Evolutionary conservation across 2,329 filamentous ascomycete genomes (phyloP).

Genomic region (Cadophora sp.): DNA sequence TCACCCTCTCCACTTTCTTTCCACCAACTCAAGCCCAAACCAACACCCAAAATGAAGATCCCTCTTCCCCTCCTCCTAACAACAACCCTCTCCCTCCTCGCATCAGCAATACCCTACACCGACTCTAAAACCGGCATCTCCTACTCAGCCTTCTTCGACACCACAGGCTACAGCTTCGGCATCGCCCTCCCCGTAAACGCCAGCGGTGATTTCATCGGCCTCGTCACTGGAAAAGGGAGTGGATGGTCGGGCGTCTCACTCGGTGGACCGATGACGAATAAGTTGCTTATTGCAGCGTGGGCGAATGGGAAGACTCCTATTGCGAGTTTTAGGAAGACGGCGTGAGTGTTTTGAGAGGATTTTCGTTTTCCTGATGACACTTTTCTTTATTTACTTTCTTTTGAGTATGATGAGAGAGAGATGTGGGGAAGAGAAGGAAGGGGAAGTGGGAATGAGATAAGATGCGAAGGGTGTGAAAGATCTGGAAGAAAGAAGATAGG

Average conservation of each 20-base stretch:
- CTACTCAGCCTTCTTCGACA: conserved; percentile 49
- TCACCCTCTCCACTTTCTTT: no score
- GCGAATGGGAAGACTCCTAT: conserved; percentile 53
- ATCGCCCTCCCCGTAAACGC: conserved; percentile 57
- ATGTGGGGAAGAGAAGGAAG: background rate
- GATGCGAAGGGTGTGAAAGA: background rate
- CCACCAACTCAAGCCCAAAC: background rate
- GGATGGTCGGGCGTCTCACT: conserved; percentile 59
- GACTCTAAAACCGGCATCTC: conserved; percentile 55
- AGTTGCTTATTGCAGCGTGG: conserved; percentile 58
- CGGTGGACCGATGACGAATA: conserved; percentile 53
- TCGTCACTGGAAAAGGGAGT: conserved; percentile 53
- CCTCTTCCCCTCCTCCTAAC: conserved; percentile 16
- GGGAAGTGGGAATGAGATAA: no score
- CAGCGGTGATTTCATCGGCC: conserved; percentile 60
- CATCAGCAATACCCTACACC: conserved; percentile 44
- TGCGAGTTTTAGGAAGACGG: conserved; percentile 49
- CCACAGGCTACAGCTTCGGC: conserved; percentile 54
- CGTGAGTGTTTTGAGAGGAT: conserved; percentile 30
- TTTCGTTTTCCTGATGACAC: no score
- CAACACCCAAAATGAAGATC: conserved; percentile 19
- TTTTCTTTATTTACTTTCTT: no score
- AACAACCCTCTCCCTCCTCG: conserved; percentile 24
- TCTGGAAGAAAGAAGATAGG: no score
- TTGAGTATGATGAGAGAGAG: background rate